Evolutionary conservation across 2,329 filamentous ascomycete genomes (phyloP), one percentile per base, ranked within the genome.

Genomic region (Aureobasidium sp.): DNA sequence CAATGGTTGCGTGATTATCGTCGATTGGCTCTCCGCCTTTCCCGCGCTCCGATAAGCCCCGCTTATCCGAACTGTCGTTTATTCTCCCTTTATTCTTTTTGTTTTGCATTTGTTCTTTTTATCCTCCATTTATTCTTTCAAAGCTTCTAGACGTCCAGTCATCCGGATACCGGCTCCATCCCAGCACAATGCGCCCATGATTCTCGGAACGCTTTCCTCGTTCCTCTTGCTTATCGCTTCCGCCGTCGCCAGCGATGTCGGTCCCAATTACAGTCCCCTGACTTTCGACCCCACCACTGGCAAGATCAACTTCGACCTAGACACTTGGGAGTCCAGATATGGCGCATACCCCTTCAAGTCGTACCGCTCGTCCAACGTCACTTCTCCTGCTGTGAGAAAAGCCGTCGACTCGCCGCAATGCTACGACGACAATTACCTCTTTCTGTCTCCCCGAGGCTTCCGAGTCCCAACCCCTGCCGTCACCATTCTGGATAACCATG

Each of bases 401-500:
- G 53, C 37, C 4, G 21, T 51, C 31, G 40, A 62, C 38, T 62
- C 60, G 35, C n/a, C 37, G 6, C 9, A 47, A 54, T 62, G 60
- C 17, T 47, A 62, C 19, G 60, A 62, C 45, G 60, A 59, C 29
- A 57, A 57, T 25, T 29, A 38, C 33, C 40, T 59, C 29, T 62
- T 62, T n/a, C 38, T 62, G 8, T 27, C 60, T n/a, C 54, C 54
- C 10, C 33, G 60, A 27, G 60, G 60, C n/a, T 43, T 29, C 10
- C 38, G 31, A 1, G 54, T 62, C 1, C 15, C 43, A 0, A 21
- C 54, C 9, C 54, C 53, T 37, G 25, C 35, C 21, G 27, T 59
- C 23, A 46, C 46, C 9, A 62, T 62, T 4, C 46, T 62, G n/a
- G 60, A 62, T 25, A 62, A 62, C 21, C 46, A 54, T 17, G 60